phyloP scores from a whole-genome alignment of 345 rosid species.

The Populus deltoides region DNA sequence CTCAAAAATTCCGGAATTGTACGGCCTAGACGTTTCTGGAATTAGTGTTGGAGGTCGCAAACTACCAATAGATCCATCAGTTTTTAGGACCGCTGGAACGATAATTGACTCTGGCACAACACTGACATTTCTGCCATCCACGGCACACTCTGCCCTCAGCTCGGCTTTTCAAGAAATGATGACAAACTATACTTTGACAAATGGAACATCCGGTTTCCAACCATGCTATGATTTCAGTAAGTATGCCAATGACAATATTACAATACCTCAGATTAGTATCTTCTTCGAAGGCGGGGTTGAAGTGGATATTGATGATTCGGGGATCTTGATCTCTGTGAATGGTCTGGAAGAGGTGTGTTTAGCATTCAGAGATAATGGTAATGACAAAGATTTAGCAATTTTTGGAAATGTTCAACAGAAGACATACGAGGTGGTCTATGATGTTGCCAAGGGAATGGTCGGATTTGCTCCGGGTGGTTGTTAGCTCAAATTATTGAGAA shows the following conservation, averaged over 20 bases:
- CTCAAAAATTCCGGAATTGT: not conserved
- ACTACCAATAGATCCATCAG: not conserved
- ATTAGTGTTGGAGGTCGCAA: not conserved
- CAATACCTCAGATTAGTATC: not conserved
- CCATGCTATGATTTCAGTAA: not conserved
- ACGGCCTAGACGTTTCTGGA: not conserved
- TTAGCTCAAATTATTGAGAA: not conserved
- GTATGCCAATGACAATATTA: not conserved
- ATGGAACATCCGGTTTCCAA: too few relatives aligned
- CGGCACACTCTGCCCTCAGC: slow-evolving; percentile 2
- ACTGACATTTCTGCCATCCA: slow-evolving; percentile 18
- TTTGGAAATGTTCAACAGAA: slow-evolving; percentile 14
- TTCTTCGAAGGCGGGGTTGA: slow-evolving; percentile 1
- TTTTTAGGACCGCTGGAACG: not conserved
- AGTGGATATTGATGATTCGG: not conserved
- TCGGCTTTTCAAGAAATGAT: slow-evolving; percentile 9
- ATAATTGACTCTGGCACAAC: slow-evolving; percentile 33
- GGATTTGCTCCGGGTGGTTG: slow-evolving; percentile 12
- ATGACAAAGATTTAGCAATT: not conserved
- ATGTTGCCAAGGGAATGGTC: not conserved
- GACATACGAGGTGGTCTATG: slow-evolving; percentile 7
- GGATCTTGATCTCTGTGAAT: not conserved
- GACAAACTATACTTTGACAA: not conserved
- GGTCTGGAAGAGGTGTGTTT: not conserved
- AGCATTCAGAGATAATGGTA: not conserved